Conservation (phyloP, 768 basidiomycete species). For the Krasilnikovozyma curviuscula region DNA sequence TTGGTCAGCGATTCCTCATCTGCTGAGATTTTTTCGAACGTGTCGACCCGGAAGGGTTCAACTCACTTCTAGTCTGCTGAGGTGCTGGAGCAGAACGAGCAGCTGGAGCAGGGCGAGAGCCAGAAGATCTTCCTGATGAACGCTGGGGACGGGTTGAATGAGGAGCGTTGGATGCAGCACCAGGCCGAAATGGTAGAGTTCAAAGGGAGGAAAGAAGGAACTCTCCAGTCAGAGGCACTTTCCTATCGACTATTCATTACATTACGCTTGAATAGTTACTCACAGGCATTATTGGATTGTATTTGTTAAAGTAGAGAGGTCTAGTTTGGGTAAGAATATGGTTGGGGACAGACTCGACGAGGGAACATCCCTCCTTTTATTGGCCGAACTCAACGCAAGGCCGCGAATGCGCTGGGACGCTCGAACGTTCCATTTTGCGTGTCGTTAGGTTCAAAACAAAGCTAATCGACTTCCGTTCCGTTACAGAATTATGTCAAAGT, state of each 20-base stretch:
- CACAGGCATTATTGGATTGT: no score
- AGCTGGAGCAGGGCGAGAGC: constrained; percentile 10
- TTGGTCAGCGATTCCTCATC: no score
- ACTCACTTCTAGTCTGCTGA: no score
- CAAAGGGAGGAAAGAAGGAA: not conserved
- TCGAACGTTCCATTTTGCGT: not conserved
- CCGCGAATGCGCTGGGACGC: not conserved
- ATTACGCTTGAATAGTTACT: not conserved
- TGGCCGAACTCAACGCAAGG: no score
- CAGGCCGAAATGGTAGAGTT: constrained; percentile 34
- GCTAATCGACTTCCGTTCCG: constrained; percentile 43
- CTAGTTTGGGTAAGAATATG: not conserved
- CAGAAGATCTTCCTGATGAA: constrained; percentile 13
- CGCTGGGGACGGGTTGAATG: constrained; percentile 29
- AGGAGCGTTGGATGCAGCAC: constrained; percentile 29
- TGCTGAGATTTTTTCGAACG: no score
- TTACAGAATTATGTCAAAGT: not conserved
- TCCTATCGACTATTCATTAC: not conserved
- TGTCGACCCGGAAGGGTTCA: no score
- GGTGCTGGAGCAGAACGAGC: constrained; percentile 30
- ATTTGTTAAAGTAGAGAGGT: not conserved
- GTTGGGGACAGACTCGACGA: no score
- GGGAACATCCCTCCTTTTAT: no score
- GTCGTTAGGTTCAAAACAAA: not conserved
- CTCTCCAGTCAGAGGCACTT: not conserved